Evolutionary conservation across 306 rosid genomes (phyloP).

Genomic region (Clitoria ternatea): DNA sequence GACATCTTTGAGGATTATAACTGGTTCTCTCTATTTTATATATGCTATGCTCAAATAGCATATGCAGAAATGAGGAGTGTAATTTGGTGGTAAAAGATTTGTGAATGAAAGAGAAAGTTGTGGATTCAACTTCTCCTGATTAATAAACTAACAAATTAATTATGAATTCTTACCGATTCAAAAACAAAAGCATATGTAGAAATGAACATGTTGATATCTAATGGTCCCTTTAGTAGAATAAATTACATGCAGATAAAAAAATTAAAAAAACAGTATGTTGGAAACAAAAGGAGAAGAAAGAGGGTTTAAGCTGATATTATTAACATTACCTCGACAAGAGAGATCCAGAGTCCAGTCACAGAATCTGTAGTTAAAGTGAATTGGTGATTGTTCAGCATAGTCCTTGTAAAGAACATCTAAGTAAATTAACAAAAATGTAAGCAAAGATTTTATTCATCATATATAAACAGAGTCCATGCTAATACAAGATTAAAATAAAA

Average conservation of each 20-base stretch:
- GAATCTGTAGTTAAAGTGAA: conserved; percentile 6
- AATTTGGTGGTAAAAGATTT: too few relatives aligned
- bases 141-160: too few relatives aligned
- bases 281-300: not conserved
- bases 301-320: not conserved
- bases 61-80: too few relatives aligned
- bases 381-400: conserved; percentile 1
- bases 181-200: too few relatives aligned
- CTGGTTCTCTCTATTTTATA: not conserved
- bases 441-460: not conserved
- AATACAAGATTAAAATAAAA: not conserved
- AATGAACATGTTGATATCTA: not conserved
- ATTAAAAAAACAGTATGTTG: not conserved
- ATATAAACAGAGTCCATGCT: not conserved
- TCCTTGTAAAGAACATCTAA: not conserved
- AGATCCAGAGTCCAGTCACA: not conserved
- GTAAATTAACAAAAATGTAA: not conserved
- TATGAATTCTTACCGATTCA: too few relatives aligned
- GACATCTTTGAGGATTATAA: not conserved
- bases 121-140: too few relatives aligned
- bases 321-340: not conserved
- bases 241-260: not conserved
- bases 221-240: not conserved
- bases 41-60: not conserved
- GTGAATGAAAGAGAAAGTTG: too few relatives aligned